These are phyloP conservation scores for Neckera pumila DNA, from an alignment of 225 moss, liverwort and hornwort genomes.

Conservation along the genomic window DNA sequence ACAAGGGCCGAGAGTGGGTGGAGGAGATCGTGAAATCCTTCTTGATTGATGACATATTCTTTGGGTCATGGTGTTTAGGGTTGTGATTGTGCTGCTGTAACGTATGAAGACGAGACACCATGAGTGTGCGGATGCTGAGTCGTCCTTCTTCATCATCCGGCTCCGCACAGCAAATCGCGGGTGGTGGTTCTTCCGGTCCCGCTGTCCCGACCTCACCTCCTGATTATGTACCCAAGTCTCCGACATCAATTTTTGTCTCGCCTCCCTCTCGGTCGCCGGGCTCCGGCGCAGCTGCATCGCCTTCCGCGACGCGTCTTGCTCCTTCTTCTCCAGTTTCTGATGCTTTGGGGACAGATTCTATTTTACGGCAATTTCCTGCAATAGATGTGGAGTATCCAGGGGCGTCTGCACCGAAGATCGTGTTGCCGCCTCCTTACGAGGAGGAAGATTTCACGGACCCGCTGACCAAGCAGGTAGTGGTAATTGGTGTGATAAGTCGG, in stretches of 20 bases:
- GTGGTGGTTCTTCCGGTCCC: background rate
- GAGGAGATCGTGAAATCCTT: background rate
- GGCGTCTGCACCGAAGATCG: slow-evolving; percentile 13
- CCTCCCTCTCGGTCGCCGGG: slow-evolving; percentile 12
- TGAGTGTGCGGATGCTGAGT: slow-evolving; percentile 91
- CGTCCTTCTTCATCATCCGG: slow-evolving; percentile 48
- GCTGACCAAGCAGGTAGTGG: slow-evolving; percentile 63
- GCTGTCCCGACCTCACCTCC: slow-evolving; percentile 32
- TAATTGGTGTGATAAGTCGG: slow-evolving; percentile 81
- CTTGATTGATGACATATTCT: background rate
- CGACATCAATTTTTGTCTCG: background rate
- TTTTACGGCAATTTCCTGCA: background rate
- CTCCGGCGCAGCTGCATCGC: slow-evolving; percentile 21
- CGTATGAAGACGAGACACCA: slow-evolving; percentile 52
- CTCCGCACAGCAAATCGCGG: slow-evolving; percentile 9
- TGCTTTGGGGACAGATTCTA: slow-evolving; percentile 5
- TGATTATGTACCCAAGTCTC: slow-evolving; percentile 11
- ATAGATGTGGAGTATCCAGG: slow-evolving; percentile 1
- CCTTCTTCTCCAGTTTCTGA: slow-evolving; percentile 4
- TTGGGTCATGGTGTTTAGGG: background rate
- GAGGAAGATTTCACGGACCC: slow-evolving; percentile 23
- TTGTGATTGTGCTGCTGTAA: slow-evolving; percentile 1
- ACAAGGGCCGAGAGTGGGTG: background rate
- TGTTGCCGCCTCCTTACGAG: slow-evolving; percentile 29
- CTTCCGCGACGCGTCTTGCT: background rate